Evolutionary conservation across 768 basidiomycete genomes (phyloP), one percentile per base, ranked within the genome.

Genomic region (Stropharia rugosoannulata): DNA sequence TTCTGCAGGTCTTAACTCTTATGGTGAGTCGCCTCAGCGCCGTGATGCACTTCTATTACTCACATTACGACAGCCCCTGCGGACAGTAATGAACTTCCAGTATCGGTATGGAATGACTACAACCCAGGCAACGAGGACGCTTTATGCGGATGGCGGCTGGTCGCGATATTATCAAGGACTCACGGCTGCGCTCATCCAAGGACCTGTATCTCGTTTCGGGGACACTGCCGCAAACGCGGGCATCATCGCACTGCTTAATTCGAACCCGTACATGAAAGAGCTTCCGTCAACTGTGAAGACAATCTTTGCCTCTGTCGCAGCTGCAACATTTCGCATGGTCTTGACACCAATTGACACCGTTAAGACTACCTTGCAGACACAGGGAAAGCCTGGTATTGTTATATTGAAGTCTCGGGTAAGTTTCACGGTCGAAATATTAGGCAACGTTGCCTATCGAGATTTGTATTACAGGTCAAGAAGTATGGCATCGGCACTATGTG

Each of bases 61-160:
- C 13, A 39, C 29, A 45, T 10, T 12, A 25, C 45, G 41, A 11
- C 51, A 89, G 89, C 94, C 93, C 5, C 71, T 96, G n/a, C 83
- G 93, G n/a, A 97, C 95, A 2, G 80, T 95, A 53, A 98, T 98
- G 96, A 98, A 98, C 76, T 97, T 91, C 67, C 93, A 95, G 73
- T 94, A 95, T 68, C 84, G 88, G 51, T 95, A 85, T 66, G 95
- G 95, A n/a, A 88, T 87, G 2, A 81, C 84, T 1, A 85, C 85
- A 5, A 84, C 83, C 0, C 71, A 79, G 38, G 87, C 90, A 11
- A 81, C 79, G 54, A 68, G 70, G 46, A 91, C 82, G 3, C 83
- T 95, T 15, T 89, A 89, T 67, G 71, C 70, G 2, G 89, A 94
- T 56, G 93, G 94, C 12, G 92, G 93, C 8, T 88, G 81, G 75